Evolutionary conservation across 805 yeast genomes (phyloP).

Genomic region (Candida succiphila): DNA sequence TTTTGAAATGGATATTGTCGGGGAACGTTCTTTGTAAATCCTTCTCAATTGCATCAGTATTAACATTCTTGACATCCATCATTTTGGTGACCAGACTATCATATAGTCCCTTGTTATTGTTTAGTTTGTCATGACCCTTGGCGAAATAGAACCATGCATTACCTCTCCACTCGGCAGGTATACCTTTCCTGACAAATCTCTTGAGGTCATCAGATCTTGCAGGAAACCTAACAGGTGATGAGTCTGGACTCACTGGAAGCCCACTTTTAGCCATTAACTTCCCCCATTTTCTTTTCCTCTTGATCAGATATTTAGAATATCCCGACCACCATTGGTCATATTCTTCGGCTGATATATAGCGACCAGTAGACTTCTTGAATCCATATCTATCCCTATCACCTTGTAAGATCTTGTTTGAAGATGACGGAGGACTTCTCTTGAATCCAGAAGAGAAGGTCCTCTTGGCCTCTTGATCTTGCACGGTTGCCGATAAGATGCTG

Average conservation of each 20-base stretch:
- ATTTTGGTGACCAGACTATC: conserved; percentile 57
- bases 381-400: conserved; percentile 71
- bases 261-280: conserved; percentile 60
- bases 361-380: conserved; percentile 60
- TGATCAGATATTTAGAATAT: conserved; percentile 51
- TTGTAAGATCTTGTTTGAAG: conserved; percentile 1
- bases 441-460: background rate
- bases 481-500: background rate
- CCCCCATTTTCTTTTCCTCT: conserved; percentile 74
- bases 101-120: conserved; percentile 65
- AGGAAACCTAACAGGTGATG: conserved; percentile 58
- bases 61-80: conserved; percentile 43
- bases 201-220: conserved; percentile 70
- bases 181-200: conserved; percentile 79
- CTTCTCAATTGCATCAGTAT: conserved; percentile 88
- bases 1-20: conserved; percentile 75
- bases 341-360: conserved; percentile 38
- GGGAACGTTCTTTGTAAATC: conserved; percentile 94
- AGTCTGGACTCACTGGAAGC: conserved; percentile 32
- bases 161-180: conserved; percentile 97
- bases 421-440: too few species aligned
- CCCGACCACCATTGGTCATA: conserved; percentile 71
- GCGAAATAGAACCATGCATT: conserved; percentile 95
- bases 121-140: conserved; percentile 54
- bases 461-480: background rate